Evolutionary conservation across 2,329 filamentous ascomycete species (phyloP), one percentile per base, ranked within the genome.

Genomic region (Tothia fuscella): DNA sequence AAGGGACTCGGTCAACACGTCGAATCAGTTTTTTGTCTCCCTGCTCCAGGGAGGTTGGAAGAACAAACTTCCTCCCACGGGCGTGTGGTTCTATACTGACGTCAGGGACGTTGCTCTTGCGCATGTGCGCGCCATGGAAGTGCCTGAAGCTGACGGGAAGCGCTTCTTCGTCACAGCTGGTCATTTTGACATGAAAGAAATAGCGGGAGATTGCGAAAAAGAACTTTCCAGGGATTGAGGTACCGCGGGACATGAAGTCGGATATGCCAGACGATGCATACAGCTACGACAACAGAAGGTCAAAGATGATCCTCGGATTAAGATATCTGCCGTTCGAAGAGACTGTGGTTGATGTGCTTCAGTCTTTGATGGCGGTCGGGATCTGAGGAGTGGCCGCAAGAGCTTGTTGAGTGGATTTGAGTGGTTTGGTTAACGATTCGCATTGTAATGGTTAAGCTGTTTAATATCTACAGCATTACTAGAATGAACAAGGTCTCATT

Each of bases 1-100:
- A 16, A 64, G 82, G 1, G 70, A 75, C n/a, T 63, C 63, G 2
- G 64, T 87, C 47, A 88, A 87, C 61, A 82, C 80, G 1, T 84
- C 79, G 10, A 87, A 86, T 56, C 70, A 77, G 50, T 72, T 77
- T 16, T 69, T 85, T 41, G 64, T 73, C 7, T 68, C 79, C 46
- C 60, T 82, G 37, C 67, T 80, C 13, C 70, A 67, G 5, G 82
- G 81, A n/a, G 70, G 73, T n/a, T 29, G 17, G n/a, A 31, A 20
- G 0, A 64, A 62, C 3, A 49, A 47, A n/a, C 42, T 70, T 1
- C 66, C 67, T 0, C 48, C 55, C 2, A 54, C 61, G 1, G 50
- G 58, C 1, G 62, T 67, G 1, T 58, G 59, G 1, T 62, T 63
- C 34, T 71, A 62, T 62, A 60, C 69, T 16, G 67, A 71, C 45